Base-by-base conservation (phyloP, 768 basidiomycete genomes). In the Psilocybe cubensis region DNA sequence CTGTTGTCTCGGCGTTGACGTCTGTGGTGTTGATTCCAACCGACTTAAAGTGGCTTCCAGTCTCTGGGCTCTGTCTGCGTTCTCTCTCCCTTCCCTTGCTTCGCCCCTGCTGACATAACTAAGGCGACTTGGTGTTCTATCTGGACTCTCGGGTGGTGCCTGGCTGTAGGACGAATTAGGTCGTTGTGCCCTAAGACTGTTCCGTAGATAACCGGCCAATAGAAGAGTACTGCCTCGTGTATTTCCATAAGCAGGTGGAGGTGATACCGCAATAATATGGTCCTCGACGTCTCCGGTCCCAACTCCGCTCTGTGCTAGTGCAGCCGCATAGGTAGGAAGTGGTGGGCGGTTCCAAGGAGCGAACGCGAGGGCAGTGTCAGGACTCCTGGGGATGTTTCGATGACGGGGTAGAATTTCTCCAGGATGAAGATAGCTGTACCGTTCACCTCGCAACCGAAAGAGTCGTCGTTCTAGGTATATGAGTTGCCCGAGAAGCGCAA, bases 251-350 rank as follows among this genome's bases (percentile, higher is more conserved):
- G 87, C 86, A 9, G 89, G 89, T 6, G 89, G 89, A 1, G 89
- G 88, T 3, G 84, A 79, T 18, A 76, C 79, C 3, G 87, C 88
- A 56, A 89, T 91, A 33, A 81, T 68, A 65, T 83, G 76, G 68
- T 89, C 88, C 62, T 91, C 89, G 24, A 88, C 88, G 68, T 91
- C 89, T 40, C 88, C 89, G 3, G 89, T 90, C 31, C 86, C 87
- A 12, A 76, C 79, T 12, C 88, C 88, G 67, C 83, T 84, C 60
- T 87, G 80, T 7, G 83, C 81, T n/a, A 92, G 74, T 2, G 84
- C 82, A 18, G 87, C 85, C 3, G 86, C 87, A 64, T 90, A 90
- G 11, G 86, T 87, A 0, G 88, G 88, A 41, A 90, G 72, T 11
- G 87, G 80, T 1, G 86, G 87, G 21, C 88, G 76, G 68, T 85